A percentile compares a stretch with the other conserved stretches of the same genome.
These are phyloP conservation scores for Dothidotthia symphoricarpi DNA, from an alignment of 2,329 filamentous ascomycete genomes.

Conservation along the genomic window DNA sequence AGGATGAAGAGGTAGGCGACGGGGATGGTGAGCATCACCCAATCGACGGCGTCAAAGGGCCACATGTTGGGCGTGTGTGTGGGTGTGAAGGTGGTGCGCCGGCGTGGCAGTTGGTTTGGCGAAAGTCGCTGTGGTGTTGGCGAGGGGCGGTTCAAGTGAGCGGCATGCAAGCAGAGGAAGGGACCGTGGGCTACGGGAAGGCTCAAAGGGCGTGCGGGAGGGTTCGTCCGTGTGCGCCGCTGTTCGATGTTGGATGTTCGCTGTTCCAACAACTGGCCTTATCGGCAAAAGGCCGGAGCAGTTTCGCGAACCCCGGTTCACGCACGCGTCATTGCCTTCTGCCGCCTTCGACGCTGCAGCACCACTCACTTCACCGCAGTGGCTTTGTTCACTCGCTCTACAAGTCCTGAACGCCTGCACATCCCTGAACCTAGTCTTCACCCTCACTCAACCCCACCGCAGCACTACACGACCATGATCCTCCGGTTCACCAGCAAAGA, in stretches of 20 bases:
- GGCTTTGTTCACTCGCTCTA: too few species aligned
- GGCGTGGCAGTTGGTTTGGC: too few species aligned
- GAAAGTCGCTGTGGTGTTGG: too few species aligned
- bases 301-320: slow-evolving; percentile 11
- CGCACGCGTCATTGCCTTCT: slow-evolving; percentile 15
- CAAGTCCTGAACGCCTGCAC: too few species aligned
- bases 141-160: too few species aligned
- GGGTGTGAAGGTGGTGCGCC: neutral
- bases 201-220: too few species aligned
- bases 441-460: neutral
- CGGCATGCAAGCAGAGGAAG: too few species aligned
- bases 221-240: too few species aligned
- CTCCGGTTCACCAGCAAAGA: slow-evolving; percentile 86
- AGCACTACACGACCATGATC: slow-evolving; percentile 58
- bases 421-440: too few species aligned
- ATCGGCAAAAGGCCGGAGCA: slow-evolving; percentile 14
- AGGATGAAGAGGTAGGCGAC: slow-evolving; percentile 88
- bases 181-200: too few species aligned
- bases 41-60: slow-evolving; percentile 60
- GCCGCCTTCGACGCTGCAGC: slow-evolving; percentile 14
- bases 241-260: too few species aligned
- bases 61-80: slow-evolving; percentile 24
- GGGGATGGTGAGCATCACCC: slow-evolving; percentile 81
- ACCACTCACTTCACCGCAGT: too few species aligned
- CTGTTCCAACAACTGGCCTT: slow-evolving; percentile 27